Conservation (phyloP, 345 rosid genomes). For the Corchorus olitorius region DNA sequence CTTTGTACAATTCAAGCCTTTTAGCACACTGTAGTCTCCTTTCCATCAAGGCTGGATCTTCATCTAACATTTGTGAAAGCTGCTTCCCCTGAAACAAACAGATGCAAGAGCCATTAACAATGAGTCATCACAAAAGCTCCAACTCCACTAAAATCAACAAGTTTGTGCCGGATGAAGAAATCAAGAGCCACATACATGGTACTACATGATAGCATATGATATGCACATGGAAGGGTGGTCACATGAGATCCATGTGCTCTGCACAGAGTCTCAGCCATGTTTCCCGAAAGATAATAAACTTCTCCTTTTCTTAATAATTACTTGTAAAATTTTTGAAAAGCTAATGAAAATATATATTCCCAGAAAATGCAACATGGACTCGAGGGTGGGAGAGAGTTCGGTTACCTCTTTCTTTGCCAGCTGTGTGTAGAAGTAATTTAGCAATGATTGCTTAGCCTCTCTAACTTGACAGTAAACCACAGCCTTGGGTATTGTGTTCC, state of each 20-base stretch:
- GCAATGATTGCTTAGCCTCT: constrained; percentile 56
- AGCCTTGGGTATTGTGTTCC: constrained; percentile 62
- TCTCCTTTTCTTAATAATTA: no score
- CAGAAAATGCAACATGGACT: background rate
- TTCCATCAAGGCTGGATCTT: constrained; percentile 78
- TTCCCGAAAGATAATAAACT: no score
- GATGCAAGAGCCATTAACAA: background rate
- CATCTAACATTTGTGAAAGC: constrained; percentile 48
- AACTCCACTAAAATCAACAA: background rate
- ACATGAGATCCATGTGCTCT: no score
- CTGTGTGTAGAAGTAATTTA: constrained; percentile 53
- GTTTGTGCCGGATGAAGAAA: background rate
- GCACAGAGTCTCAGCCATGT: no score
- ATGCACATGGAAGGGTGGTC: no score
- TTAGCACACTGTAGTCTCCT: constrained; percentile 64
- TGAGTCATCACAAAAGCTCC: background rate
- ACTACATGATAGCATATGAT: background rate
- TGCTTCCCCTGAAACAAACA: constrained; percentile 23
- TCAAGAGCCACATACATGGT: background rate
- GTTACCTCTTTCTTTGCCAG: constrained; percentile 58
- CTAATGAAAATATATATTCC: background rate
- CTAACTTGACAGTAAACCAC: constrained; percentile 70
- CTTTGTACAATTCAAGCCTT: constrained; percentile 77
- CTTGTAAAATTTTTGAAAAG: background rate
- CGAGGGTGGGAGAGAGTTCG: background rate